Conservation (phyloP, 148 eudicot genomes). For the Arbutus unedo region DNA sequence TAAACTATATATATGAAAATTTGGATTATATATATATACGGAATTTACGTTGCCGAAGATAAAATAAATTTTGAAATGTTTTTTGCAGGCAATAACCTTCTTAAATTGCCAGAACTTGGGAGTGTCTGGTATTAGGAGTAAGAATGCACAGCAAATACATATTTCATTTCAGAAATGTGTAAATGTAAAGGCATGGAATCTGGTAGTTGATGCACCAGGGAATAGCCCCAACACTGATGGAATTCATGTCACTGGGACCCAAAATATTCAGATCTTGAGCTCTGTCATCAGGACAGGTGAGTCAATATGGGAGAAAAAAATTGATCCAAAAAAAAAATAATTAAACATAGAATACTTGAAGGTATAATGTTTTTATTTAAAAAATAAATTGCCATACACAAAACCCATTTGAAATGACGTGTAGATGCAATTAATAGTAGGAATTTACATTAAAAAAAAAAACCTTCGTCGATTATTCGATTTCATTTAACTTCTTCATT, state of each 20-base stretch:
- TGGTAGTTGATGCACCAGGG: constrained; percentile 49
- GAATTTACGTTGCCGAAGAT: neutral
- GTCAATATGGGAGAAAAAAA: neutral
- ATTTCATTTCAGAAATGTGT: constrained; percentile 45
- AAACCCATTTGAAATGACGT: too few species aligned
- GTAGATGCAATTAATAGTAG: too few species aligned
- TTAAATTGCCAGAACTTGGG: constrained; percentile 46
- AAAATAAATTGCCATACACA: too few species aligned
- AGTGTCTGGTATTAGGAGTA: constrained; percentile 43
- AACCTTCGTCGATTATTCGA: too few species aligned
- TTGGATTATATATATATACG: neutral
- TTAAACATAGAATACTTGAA: neutral
- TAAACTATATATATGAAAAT: neutral
- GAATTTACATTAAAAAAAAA: too few species aligned
- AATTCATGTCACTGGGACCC: constrained; percentile 61
- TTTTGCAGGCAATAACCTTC: constrained; percentile 67
- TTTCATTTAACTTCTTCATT: too few species aligned
- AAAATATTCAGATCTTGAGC: constrained; percentile 39
- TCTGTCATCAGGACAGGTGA: constrained; percentile 69
- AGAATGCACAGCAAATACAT: constrained; percentile 84
- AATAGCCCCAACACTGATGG: constrained; percentile 91
- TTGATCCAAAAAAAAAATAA: neutral
- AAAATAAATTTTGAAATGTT: neutral
- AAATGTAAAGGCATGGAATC: constrained; percentile 53
- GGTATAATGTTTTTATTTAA: too few species aligned